Evolutionary conservation across 495 filamentous ascomycete genomes (phyloP).

Genomic region (Penicillium coffeae): DNA sequence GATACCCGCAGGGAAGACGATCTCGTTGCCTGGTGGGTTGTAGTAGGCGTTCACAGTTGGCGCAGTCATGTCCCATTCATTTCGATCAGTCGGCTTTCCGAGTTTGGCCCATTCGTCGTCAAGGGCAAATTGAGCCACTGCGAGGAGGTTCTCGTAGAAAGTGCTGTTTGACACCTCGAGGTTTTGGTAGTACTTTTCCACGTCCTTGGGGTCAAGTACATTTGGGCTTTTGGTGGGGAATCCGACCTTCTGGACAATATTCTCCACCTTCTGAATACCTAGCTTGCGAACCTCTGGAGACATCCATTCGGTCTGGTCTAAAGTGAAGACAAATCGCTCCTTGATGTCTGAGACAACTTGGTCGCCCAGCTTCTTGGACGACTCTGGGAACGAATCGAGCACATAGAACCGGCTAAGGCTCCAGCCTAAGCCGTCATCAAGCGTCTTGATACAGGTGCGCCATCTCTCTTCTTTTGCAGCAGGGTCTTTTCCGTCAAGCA

Average conservation of each 20-base stretch:
- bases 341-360: conserved; percentile 69
- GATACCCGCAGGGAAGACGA: conserved; percentile 69
- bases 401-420: conserved; percentile 65
- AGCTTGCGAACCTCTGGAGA: conserved; percentile 57
- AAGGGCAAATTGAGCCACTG: conserved; percentile 44
- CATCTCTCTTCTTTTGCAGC: conserved; percentile 62
- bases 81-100: conserved; percentile 57
- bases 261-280: conserved; percentile 64
- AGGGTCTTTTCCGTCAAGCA: conserved; percentile 56
- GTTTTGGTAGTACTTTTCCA: conserved; percentile 55
- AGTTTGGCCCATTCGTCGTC: conserved; percentile 53
- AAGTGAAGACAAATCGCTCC: conserved; percentile 55
- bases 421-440: conserved; percentile 57
- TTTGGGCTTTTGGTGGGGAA: conserved; percentile 65
- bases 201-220: conserved; percentile 53
- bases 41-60: conserved; percentile 64
- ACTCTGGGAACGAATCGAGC: conserved; percentile 59
- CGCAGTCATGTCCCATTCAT: conserved; percentile 61
- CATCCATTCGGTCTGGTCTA: conserved; percentile 65
- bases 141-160: conserved; percentile 60
- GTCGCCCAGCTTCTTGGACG: conserved; percentile 62
- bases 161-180: conserved; percentile 49
- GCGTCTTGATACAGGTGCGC: conserved; percentile 59
- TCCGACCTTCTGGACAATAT: conserved; percentile 71
- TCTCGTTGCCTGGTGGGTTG: conserved; percentile 60